Evolutionary conservation across 2,329 filamentous ascomycete genomes (phyloP).

Genomic region (Teratosphaeria zuluensis): DNA sequence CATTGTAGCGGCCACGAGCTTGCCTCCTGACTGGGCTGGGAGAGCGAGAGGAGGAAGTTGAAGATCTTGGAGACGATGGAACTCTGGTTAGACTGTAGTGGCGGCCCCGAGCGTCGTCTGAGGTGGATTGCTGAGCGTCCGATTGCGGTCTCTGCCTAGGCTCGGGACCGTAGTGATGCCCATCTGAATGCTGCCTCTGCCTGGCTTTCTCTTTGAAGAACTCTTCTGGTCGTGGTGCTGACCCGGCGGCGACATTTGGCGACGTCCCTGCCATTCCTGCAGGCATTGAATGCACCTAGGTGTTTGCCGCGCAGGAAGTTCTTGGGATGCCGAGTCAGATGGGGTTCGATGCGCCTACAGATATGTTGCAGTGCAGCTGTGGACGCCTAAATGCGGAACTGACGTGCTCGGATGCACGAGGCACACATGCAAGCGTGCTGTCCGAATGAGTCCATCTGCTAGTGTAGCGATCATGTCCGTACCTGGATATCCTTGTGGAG

Average conservation of each 20-base stretch:
- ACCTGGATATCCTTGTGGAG: neutral
- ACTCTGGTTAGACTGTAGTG: neutral
- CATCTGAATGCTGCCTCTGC: neutral
- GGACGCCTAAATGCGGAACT: neutral
- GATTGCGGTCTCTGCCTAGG: neutral
- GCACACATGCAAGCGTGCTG: neutral
- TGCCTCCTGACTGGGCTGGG: neutral
- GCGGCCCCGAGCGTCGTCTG: neutral
- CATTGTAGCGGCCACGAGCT: neutral
- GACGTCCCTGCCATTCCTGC: neutral
- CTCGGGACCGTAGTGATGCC: neutral
- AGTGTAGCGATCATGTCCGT: neutral
- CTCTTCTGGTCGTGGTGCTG: neutral
- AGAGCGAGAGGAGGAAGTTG: neutral
- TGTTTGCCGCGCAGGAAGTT: neutral
- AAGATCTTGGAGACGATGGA: neutral
- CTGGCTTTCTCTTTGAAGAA: neutral
- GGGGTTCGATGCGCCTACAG: neutral
- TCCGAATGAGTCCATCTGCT: neutral
- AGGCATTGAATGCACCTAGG: neutral
- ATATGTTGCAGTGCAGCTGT: neutral
- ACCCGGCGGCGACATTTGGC: neutral
- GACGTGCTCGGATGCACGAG: neutral
- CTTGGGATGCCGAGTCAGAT: neutral
- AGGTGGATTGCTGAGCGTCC: neutral